A percentile compares a stretch with the other conserved stretches of the same genome.
Conservation (phyloP, 2,329 filamentous ascomycete genomes). For the Sphaerulina vaccinii region DNA sequence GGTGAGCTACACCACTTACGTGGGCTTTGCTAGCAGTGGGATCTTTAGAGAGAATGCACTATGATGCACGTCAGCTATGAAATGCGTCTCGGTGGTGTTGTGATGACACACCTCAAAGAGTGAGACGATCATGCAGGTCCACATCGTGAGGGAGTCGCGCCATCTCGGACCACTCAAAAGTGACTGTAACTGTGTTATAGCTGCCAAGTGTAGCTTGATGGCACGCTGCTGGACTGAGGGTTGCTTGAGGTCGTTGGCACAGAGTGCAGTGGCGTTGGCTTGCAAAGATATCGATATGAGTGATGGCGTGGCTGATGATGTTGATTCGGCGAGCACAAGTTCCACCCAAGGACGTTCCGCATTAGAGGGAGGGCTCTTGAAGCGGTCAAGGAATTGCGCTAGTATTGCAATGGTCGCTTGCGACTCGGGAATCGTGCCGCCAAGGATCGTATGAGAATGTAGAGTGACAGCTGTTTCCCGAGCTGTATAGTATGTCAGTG, state of each 20-base stretch:
- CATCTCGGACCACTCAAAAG: constrained; percentile 5
- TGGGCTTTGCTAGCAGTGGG: constrained; percentile 8
- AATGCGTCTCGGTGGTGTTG: not conserved
- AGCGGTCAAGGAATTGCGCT: too few species aligned
- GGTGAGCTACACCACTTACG: constrained; percentile 7
- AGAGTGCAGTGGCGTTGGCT: constrained; percentile 14
- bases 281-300: constrained; percentile 5
- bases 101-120: constrained; percentile 14
- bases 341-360: constrained; percentile 12
- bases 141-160: constrained; percentile 6
- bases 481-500: too few species aligned
- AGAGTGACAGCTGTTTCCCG: too few species aligned
- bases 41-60: constrained; percentile 3
- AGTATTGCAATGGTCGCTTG: too few species aligned
- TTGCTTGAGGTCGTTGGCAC: constrained; percentile 12
- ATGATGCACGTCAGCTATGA: not conserved
- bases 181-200: constrained; percentile 4
- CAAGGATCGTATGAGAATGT: too few species aligned
- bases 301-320: not conserved
- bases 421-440: too few species aligned
- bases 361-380: too few species aligned
- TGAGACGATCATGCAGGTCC: constrained; percentile 15
- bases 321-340: constrained; percentile 4
- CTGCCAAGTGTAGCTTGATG: constrained; percentile 12
- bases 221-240: constrained; percentile 11